Percentiles rank a stretch among this genome's conserved stretches.
Evolutionary conservation across 805 yeast genomes (phyloP).

Genomic region (Isabelozyma rhagii): DNA sequence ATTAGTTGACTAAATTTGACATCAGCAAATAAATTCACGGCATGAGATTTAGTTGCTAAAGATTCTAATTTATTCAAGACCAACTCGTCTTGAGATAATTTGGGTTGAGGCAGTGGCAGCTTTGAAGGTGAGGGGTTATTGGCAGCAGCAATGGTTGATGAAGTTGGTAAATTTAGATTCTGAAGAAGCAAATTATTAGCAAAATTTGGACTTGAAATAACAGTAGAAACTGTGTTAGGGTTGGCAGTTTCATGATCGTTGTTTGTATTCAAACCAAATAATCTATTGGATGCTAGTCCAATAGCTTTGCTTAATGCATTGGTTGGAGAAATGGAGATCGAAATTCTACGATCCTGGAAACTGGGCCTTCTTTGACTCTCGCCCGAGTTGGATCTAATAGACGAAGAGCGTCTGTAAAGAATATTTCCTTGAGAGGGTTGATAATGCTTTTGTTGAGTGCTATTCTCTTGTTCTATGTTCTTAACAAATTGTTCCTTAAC

Average conservation of each 20-base stretch:
- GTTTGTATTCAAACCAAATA: constrained; percentile 54
- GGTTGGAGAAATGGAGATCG: constrained; percentile 74
- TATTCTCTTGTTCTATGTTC: constrained; percentile 2
- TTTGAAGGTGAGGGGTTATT: constrained; percentile 1
- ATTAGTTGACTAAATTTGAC: constrained; percentile 83
- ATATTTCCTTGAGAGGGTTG: constrained; percentile 7
- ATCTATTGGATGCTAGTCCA: constrained; percentile 80
- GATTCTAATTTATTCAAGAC: constrained; percentile 56
- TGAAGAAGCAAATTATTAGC: constrained; percentile 34
- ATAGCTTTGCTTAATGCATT: constrained; percentile 87
- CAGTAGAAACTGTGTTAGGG: constrained; percentile 12
- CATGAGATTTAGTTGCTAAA: constrained; percentile 86
- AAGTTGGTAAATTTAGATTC: constrained; percentile 28
- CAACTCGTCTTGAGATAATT: constrained; percentile 29
- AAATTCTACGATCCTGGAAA: constrained; percentile 58
- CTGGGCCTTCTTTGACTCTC: constrained; percentile 60
- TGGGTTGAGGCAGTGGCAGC: neutral
- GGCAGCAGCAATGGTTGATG: constrained; percentile 15
- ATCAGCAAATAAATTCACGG: constrained; percentile 83
- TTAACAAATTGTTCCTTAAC: constrained; percentile 11
- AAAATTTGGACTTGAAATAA: constrained; percentile 27
- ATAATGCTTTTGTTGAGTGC: constrained; percentile 4
- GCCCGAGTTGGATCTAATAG: constrained; percentile 44
- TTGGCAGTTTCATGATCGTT: constrained; percentile 9
- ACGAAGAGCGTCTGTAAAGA: constrained; percentile 19